Percentiles rank a stretch among this genome's conserved stretches.
phyloP scores from a whole-genome alignment of 768 basidiomycete species.

The Amanita jacksonii region DNA sequence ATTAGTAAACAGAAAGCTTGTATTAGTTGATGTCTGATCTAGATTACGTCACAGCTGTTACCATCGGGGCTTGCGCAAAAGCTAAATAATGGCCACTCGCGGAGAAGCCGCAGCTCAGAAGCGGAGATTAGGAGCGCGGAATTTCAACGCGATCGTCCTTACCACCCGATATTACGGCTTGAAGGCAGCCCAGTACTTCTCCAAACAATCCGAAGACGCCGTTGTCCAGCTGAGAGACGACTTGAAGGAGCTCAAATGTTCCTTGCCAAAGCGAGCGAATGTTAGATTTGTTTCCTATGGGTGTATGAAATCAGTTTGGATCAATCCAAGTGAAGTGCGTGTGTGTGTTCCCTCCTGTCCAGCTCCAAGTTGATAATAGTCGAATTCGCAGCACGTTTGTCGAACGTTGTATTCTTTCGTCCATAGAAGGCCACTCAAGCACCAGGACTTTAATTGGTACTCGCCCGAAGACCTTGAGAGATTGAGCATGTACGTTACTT shows the following conservation, averaged over 20 bases:
- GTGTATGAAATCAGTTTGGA: constrained; percentile 6
- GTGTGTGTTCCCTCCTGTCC: too few relatives aligned
- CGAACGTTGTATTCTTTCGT: background rate
- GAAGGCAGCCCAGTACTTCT: constrained; percentile 6
- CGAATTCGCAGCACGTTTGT: background rate
- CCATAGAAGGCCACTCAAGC: too few relatives aligned
- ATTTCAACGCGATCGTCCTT: too few relatives aligned
- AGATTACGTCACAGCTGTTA: too few relatives aligned
- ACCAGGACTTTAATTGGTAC: too few relatives aligned
- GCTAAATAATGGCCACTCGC: too few relatives aligned
- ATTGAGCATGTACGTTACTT: background rate
- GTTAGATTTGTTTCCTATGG: constrained; percentile 5
- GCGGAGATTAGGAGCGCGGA: too few relatives aligned
- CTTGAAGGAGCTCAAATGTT: background rate
- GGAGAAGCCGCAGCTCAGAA: too few relatives aligned
- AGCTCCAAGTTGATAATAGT: too few relatives aligned
- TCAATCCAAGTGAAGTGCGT: background rate
- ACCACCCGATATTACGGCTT: background rate
- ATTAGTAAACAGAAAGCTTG: too few relatives aligned
- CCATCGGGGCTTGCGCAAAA: too few relatives aligned
- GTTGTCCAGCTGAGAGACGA: background rate
- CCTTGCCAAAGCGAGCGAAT: background rate
- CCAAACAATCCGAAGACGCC: background rate
- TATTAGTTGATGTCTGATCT: too few relatives aligned
- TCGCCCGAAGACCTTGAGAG: background rate